Percentiles rank a stretch among this genome's conserved stretches.
Evolutionary conservation across 805 yeast genomes (phyloP).

Genomic region (Myxozyma nipponensis): DNA sequence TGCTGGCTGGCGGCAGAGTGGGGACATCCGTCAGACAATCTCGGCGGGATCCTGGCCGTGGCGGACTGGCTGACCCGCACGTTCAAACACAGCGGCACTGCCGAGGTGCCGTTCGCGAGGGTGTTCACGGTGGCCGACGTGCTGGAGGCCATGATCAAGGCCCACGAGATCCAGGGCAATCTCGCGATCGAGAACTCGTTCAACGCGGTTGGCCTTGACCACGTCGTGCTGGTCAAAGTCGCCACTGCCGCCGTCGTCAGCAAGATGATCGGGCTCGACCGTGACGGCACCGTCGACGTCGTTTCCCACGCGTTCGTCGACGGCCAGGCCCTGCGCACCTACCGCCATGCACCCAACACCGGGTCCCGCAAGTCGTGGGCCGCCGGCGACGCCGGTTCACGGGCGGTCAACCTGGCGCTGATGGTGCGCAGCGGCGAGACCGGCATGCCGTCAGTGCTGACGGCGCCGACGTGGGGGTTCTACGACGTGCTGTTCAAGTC

Average conservation of each 20-base stretch:
- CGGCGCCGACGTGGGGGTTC: constrained; percentile 61
- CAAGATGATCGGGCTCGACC: constrained; percentile 48
- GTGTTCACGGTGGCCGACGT: constrained; percentile 49
- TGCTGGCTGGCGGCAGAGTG: constrained; percentile 69
- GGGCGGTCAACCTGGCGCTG: constrained; percentile 56
- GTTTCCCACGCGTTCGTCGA: constrained; percentile 59
- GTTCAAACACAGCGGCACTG: constrained; percentile 40
- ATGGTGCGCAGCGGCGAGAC: constrained; percentile 51
- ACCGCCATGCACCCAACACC: constrained; percentile 63
- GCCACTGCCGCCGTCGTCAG: constrained; percentile 61
- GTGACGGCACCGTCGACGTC: constrained; percentile 53
- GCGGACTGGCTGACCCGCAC: constrained; percentile 53
- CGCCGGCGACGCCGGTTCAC: constrained; percentile 59
- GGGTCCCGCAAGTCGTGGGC: constrained; percentile 65
- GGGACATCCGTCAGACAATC: constrained; percentile 64
- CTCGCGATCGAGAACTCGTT: constrained; percentile 58
- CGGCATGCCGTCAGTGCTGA: constrained; percentile 56
- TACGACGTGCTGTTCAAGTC: constrained; percentile 58
- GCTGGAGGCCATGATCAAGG: constrained; percentile 56
- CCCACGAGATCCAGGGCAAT: constrained; percentile 61
- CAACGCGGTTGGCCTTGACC: constrained; percentile 58
- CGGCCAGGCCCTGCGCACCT: constrained; percentile 57
- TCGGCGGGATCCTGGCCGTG: constrained; percentile 57
- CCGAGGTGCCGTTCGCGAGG: constrained; percentile 38
- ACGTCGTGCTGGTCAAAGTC: constrained; percentile 55